A percentile compares a stretch with the other conserved stretches of the same genome.
Evolutionary conservation across 2,329 filamentous ascomycete genomes (phyloP).

Genomic region (Meredithiella fracta): DNA sequence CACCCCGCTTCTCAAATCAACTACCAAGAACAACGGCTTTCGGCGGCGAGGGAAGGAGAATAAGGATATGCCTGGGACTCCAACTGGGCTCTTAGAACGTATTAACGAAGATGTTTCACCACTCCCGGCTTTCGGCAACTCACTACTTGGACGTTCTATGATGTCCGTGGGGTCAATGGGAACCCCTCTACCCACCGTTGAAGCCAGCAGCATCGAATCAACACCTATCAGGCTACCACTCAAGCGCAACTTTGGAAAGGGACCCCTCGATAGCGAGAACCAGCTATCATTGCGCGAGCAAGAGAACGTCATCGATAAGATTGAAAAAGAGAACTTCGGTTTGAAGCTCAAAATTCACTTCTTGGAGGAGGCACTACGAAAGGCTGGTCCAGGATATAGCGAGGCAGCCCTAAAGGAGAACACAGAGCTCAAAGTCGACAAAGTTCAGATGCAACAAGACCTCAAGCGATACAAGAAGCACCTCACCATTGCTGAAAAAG

Average conservation of each 20-base stretch:
- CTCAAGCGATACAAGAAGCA: constrained; percentile 75
- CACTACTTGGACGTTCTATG: constrained; percentile 48
- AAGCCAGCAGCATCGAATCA: constrained; percentile 63
- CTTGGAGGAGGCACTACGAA: constrained; percentile 75
- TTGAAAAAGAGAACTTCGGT: constrained; percentile 97
- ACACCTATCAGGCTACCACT: constrained; percentile 63
- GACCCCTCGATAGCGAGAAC: constrained; percentile 68
- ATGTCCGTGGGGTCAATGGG: constrained; percentile 35
- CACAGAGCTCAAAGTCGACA: constrained; percentile 86
- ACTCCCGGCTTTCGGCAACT: constrained; percentile 57
- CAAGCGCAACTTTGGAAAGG: constrained; percentile 41
- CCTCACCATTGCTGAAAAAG: constrained; percentile 64
- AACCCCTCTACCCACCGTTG: constrained; percentile 30
- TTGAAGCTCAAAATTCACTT: constrained; percentile 96
- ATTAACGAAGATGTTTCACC: constrained; percentile 60
- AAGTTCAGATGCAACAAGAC: constrained; percentile 76
- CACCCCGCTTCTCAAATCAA: constrained; percentile 77
- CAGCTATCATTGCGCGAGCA: constrained; percentile 85
- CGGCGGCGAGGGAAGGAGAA: constrained; percentile 45
- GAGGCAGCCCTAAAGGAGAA: constrained; percentile 84
- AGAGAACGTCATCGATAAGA: constrained; percentile 85
- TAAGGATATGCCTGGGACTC: constrained; percentile 46
- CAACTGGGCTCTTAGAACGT: constrained; percentile 38
- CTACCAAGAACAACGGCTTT: constrained; percentile 54
- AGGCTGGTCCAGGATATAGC: constrained; percentile 77